These are phyloP conservation scores for Podaxis sp. DNA, from an alignment of 768 basidiomycete genomes.

Conservation along the genomic window DNA sequence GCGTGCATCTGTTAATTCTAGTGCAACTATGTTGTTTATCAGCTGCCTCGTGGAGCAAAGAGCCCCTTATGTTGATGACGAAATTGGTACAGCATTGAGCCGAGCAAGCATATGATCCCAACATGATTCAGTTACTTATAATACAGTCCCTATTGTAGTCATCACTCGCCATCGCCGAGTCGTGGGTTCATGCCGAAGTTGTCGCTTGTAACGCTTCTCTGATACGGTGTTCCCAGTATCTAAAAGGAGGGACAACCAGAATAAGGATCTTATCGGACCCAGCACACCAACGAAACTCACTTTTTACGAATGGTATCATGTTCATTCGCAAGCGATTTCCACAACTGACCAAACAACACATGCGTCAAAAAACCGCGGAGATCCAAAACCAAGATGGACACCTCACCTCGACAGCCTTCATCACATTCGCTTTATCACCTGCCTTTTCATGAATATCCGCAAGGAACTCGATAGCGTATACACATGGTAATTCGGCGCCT, in stretches of 20 bases:
- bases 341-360: constrained; percentile 45
- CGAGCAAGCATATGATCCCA: not conserved
- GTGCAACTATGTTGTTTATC: too few species aligned
- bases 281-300: constrained; percentile 34
- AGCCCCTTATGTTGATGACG: too few species aligned
- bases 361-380: not conserved
- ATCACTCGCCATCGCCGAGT: too few species aligned
- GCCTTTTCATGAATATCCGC: constrained; percentile 72
- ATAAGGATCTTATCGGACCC: not conserved
- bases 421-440: constrained; percentile 44
- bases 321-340: constrained; percentile 66
- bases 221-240: constrained; percentile 81
- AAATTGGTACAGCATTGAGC: not conserved
- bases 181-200: not conserved
- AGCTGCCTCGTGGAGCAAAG: too few species aligned
- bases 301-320: constrained; percentile 77
- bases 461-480: constrained; percentile 80
- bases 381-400: not conserved
- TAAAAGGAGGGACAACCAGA: constrained; percentile 29
- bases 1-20: too few species aligned
- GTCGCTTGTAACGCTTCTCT: constrained; percentile 39
- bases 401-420: constrained; percentile 51
- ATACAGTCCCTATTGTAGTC: not conserved
- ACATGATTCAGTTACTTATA: not conserved
- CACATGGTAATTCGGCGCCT: constrained; percentile 72